These are phyloP conservation scores for Penicillium roqueforti DNA, from an alignment of 495 filamentous ascomycete genomes.

Conservation along the genomic window DNA sequence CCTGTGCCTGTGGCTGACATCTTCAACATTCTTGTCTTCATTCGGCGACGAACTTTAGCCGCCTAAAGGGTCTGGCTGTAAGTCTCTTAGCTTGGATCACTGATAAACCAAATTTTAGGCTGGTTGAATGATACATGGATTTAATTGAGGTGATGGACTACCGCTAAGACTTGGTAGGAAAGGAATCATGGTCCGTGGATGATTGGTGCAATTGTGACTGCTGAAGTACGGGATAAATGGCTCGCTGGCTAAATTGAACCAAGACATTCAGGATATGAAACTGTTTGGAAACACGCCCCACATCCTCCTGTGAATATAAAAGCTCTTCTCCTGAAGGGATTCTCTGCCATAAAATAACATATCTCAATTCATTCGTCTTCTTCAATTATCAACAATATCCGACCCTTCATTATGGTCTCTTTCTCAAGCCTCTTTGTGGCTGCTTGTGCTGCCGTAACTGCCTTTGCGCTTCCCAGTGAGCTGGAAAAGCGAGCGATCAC, in stretches of 20 bases:
- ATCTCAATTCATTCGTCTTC: neutral
- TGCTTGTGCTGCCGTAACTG: conserved; percentile 27
- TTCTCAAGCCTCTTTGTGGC: conserved; percentile 42
- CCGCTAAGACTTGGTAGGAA: neutral
- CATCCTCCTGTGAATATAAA: conserved; percentile 3
- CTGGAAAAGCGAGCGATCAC: conserved; percentile 32
- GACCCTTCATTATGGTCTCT: conserved; percentile 39
- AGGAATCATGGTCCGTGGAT: neutral
- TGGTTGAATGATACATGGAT: neutral
- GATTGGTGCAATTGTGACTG: neutral
- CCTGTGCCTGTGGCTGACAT: neutral
- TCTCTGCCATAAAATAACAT: neutral
- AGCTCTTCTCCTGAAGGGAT: neutral
- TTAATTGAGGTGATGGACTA: neutral
- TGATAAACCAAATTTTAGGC: neutral
- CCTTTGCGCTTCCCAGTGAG: conserved; percentile 41
- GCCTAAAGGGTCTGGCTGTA: neutral
- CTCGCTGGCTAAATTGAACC: conserved; percentile 1
- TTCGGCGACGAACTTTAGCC: neutral
- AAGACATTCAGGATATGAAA: conserved; percentile 3
- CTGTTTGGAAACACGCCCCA: neutral
- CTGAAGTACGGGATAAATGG: conserved; percentile 4
- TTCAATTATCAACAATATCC: neutral
- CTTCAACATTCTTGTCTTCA: neutral
- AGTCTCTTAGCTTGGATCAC: neutral